These are phyloP conservation scores for Sisymbrium irio DNA, from an alignment of 345 rosid species.

Conservation along the genomic window DNA sequence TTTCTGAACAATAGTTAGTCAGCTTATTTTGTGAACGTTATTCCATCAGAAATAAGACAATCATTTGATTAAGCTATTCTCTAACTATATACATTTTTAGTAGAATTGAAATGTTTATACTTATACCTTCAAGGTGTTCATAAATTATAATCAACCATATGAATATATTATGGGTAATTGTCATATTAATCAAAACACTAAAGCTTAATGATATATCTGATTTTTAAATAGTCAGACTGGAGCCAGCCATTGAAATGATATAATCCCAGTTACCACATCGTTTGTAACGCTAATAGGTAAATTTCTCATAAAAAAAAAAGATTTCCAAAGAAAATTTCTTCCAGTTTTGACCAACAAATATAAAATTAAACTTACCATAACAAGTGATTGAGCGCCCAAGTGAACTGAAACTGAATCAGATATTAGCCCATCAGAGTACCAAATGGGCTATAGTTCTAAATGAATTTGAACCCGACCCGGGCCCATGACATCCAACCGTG, in stretches of 20 bases:
- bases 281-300: background rate
- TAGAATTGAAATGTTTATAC: no score
- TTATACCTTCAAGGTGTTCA: no score
- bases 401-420: background rate
- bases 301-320: background rate
- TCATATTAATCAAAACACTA: background rate
- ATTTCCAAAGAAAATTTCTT: no score
- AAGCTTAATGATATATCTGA: background rate
- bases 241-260: background rate
- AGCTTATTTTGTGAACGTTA: no score
- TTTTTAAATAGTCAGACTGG: background rate
- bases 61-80: no score
- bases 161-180: background rate
- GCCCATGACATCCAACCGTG: constrained; percentile 3
- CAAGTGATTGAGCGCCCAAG: no score
- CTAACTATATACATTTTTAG: no score
- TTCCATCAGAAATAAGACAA: no score
- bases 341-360: background rate
- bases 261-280: background rate
- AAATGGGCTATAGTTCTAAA: background rate
- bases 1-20: no score
- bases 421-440: background rate
- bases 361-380: background rate
- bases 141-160: background rate
- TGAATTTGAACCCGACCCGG: background rate